These are phyloP conservation scores for Blumeriella jaapii DNA, from an alignment of 2,329 filamentous ascomycete genomes.

Conservation along the genomic window DNA sequence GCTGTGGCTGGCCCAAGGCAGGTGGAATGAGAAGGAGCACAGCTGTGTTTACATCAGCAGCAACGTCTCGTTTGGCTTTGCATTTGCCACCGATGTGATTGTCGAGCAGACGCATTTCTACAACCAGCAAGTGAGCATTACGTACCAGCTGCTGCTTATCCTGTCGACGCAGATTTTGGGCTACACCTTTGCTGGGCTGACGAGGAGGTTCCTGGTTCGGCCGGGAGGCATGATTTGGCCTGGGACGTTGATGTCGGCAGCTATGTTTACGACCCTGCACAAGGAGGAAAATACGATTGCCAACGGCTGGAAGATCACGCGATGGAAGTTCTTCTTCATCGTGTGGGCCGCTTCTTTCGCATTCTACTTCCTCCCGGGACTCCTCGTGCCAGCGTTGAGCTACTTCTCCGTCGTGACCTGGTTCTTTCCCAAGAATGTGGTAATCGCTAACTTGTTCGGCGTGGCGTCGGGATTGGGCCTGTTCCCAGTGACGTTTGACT, in stretches of 20 bases:
- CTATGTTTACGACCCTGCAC: slow-evolving; percentile 81
- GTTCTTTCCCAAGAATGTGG: slow-evolving; percentile 78
- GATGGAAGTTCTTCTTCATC: slow-evolving; percentile 74
- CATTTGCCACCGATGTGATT: slow-evolving; percentile 81
- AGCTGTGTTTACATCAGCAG: slow-evolving; percentile 83
- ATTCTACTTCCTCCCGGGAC: slow-evolving; percentile 78
- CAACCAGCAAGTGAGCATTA: slow-evolving; percentile 63
- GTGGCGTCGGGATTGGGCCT: slow-evolving; percentile 74
- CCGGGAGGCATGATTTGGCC: slow-evolving; percentile 91
- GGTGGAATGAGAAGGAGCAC: slow-evolving; percentile 83
- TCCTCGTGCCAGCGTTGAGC: slow-evolving; percentile 72
- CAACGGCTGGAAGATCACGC: slow-evolving; percentile 70
- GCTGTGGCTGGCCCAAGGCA: slow-evolving; percentile 67
- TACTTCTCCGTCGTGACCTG: slow-evolving; percentile 86
- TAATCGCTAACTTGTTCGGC: slow-evolving; percentile 77
- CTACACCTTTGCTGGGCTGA: slow-evolving; percentile 76
- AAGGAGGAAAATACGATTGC: slow-evolving; percentile 73
- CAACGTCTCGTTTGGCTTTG: slow-evolving; percentile 82
- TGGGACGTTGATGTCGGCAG: slow-evolving; percentile 74
- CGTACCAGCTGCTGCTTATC: slow-evolving; percentile 72
- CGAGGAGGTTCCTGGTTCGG: slow-evolving; percentile 68
- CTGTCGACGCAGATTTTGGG: slow-evolving; percentile 79
- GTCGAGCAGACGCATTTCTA: slow-evolving; percentile 87
- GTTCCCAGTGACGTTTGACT: slow-evolving; percentile 81
- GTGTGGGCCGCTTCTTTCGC: slow-evolving; percentile 60